phyloP scores from a whole-genome alignment of 2,329 filamentous ascomycete genomes.

The Diatrype stigma region DNA sequence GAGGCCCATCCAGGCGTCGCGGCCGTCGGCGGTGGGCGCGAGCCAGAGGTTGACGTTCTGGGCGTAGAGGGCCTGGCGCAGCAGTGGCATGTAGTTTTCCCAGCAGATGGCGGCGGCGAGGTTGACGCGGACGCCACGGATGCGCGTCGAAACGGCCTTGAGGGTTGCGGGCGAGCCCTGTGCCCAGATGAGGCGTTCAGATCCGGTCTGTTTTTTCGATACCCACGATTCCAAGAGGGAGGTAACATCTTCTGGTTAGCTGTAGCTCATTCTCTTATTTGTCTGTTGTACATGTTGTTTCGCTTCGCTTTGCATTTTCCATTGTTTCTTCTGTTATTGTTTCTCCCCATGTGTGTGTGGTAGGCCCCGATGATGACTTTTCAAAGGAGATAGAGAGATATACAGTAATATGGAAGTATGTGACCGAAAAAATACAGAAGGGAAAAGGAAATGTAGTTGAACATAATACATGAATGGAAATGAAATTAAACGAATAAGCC shows the following conservation, averaged over 20 bases:
- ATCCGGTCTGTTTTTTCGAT: slow-evolving; percentile 65
- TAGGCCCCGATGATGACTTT: too few relatives aligned
- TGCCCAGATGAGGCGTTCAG: slow-evolving; percentile 82
- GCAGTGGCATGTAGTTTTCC: slow-evolving; percentile 94
- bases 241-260: too few relatives aligned
- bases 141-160: slow-evolving; percentile 71
- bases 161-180: slow-evolving; percentile 78
- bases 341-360: too few relatives aligned
- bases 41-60: slow-evolving; percentile 93
- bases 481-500: too few relatives aligned
- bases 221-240: too few relatives aligned
- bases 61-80: slow-evolving; percentile 77
- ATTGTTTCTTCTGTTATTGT: not conserved
- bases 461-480: too few relatives aligned
- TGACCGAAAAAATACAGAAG: too few relatives aligned
- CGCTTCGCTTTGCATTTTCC: not conserved
- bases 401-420: too few relatives aligned
- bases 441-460: too few relatives aligned
- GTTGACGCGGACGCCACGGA: slow-evolving; percentile 75
- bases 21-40: slow-evolving; percentile 80
- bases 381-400: too few relatives aligned
- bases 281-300: not conserved
- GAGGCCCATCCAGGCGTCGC: slow-evolving; percentile 78
- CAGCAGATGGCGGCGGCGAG: slow-evolving; percentile 89
- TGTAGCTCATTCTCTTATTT: too few relatives aligned